These are phyloP conservation scores for Arthrobotrys sphaeroides DNA, from an alignment of 2,329 filamentous ascomycete genomes.

Conservation along the genomic window DNA sequence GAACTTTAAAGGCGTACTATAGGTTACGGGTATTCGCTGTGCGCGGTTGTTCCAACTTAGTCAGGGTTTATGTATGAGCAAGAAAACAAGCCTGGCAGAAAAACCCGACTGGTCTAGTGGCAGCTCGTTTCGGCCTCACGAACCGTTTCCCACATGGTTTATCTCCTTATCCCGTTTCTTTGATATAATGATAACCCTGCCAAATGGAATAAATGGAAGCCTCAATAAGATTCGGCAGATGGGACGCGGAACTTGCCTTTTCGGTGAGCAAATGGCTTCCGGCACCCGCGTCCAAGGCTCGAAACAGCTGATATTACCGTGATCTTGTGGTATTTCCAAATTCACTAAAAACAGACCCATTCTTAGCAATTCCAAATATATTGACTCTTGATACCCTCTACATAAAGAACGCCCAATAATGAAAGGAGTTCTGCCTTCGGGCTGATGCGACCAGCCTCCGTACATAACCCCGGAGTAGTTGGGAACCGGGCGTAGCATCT, in stretches of 20 bases:
- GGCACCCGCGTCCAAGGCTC: background rate
- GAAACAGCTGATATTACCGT: slow-evolving; percentile 22
- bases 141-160: background rate
- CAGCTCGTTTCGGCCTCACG: background rate
- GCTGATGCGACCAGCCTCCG: slow-evolving; percentile 7
- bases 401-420: background rate
- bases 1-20: slow-evolving; percentile 26
- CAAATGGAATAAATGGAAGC: slow-evolving; percentile 24
- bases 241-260: background rate
- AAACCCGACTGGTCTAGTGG: background rate
- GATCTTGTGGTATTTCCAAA: slow-evolving; percentile 19
- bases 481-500: background rate
- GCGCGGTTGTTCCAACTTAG: slow-evolving; percentile 17
- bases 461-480: background rate
- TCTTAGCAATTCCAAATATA: slow-evolving; percentile 37
- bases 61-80: background rate
- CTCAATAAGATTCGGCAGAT: background rate
- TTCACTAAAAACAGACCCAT: background rate
- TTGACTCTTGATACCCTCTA: background rate
- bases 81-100: background rate
- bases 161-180: background rate
- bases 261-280: background rate
- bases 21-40: slow-evolving; percentile 49
- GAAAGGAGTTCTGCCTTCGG: background rate
- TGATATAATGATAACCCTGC: background rate